A percentile compares a stretch with the other conserved stretches of the same genome.
These are phyloP conservation scores for Nicotiana tomentosiformis DNA, from an alignment of 257 asterid genomes.

Conservation along the genomic window DNA sequence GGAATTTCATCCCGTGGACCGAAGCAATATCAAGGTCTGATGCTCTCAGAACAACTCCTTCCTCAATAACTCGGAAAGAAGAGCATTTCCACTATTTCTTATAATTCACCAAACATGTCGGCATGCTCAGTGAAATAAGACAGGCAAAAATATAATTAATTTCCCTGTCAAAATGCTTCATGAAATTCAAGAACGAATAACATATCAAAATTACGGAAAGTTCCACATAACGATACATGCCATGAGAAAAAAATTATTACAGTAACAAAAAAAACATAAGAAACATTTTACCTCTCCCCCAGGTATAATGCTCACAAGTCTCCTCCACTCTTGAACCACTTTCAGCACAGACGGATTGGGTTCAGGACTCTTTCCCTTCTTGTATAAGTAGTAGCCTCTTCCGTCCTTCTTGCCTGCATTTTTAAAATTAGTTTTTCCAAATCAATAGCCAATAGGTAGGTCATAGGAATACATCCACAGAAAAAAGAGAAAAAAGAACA, in stretches of 20 bases:
- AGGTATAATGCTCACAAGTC: not conserved
- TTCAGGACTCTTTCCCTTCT: constrained; percentile 10
- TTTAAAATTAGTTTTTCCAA: not conserved
- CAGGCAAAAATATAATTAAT: not conserved
- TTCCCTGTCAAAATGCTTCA: too few species aligned
- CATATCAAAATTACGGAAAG: too few species aligned
- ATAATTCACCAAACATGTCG: not conserved
- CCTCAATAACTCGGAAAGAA: constrained; percentile 21
- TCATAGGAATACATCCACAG: too few species aligned
- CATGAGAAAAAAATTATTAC: not conserved
- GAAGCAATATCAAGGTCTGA: constrained; percentile 25
- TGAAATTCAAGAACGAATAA: too few species aligned
- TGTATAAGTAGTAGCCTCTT: constrained; percentile 8
- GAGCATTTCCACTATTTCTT: constrained; percentile 15
- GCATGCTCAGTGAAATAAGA: not conserved
- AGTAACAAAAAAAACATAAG: not conserved
- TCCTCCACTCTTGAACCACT: not conserved
- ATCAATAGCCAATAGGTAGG: too few species aligned
- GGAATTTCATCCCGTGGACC: constrained; percentile 20
- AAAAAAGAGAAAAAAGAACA: not conserved
- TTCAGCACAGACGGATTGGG: constrained; percentile 5
- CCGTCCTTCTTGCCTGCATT: constrained; percentile 11
- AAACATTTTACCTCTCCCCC: not conserved
- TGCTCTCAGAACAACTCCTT: constrained; percentile 9
- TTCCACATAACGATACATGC: not conserved